Base-by-base conservation (phyloP, 805 yeast species). In the Candida sithepensis region DNA sequence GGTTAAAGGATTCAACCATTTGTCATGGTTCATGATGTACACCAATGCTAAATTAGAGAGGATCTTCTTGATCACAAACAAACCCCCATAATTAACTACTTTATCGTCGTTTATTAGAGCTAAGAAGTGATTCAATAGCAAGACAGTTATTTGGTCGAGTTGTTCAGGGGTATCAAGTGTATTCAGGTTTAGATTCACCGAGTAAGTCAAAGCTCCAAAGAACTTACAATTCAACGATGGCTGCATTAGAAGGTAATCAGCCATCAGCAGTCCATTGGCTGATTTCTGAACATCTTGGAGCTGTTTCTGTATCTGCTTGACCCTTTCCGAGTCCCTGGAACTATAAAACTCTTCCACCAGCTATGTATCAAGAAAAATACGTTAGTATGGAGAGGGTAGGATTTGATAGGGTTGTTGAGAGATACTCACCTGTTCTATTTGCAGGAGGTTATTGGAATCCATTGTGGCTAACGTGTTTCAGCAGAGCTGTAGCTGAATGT, bases 151-250 rank as follows among this genome's bases (percentile, higher is more conserved):
- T 18, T 50, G 39, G 18, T 23, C 21, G 14, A 51, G 16, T 21
- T 46, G 44, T 20, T 59, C 51, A 20, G 32, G 23, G 16, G 45
- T 30, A 9, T 39, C 45, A 6, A 41, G 19, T n/a, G 40, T 49
- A 19, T 55, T 53, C 10, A 49, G 59, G 49, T 78, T 79, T 39
- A 85, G 64, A 52, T 75, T 70, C 4, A 88, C 94, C 0, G 88
- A 77, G 49, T 79, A 81, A 0, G 96, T 88, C 48, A 86, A 72
- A 0, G 95, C 96, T 0, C 96, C 96, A 58, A 88, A 84, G 61
- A 84, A 88, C 58, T 81, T 79, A 51, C 82, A 78, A 48, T 77
- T 77, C 39, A 68, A 54, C 1, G 78, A 72, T 3, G 60, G 58
- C 2, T 61, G 51, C 41, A 50, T 49, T 7, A 88, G 66, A 19